Percentiles rank a stretch among this genome's conserved stretches.
Conservation (phyloP, 192 early-diverging fungal genomes). For the Gonapodya prolifera region DNA sequence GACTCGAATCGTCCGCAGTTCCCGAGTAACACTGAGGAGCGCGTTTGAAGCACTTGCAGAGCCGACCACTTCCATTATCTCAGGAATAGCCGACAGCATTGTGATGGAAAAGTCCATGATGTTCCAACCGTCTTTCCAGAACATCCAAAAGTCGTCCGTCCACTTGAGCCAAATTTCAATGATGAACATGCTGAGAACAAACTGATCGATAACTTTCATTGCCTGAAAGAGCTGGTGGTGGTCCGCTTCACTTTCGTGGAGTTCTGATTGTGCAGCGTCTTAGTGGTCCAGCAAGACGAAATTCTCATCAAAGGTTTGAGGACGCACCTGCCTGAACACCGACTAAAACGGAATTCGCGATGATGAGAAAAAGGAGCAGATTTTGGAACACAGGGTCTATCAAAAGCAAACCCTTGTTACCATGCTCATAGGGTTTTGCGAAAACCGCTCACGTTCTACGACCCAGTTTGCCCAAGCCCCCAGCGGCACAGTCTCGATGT, state of each 20-base stretch:
- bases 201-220: constrained; percentile 5
- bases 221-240: constrained; percentile 7
- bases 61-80: constrained; percentile 9
- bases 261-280: background rate
- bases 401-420: background rate
- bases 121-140: constrained; percentile 13
- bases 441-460: background rate
- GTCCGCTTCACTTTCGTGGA: constrained; percentile 1
- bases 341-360: constrained; percentile 10
- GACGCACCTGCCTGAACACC: constrained; percentile 9
- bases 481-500: constrained; percentile 20
- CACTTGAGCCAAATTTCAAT: constrained; percentile 11
- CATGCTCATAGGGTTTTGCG: background rate
- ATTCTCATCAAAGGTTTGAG: background rate
- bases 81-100: constrained; percentile 7
- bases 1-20: constrained; percentile 17
- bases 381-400: constrained; percentile 5
- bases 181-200: constrained; percentile 7
- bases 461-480: constrained; percentile 30
- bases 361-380: constrained; percentile 3
- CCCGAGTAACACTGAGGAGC: background rate
- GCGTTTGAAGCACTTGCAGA: background rate
- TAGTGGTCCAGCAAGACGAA: background rate
- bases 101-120: constrained; percentile 10
- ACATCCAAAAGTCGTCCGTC: constrained; percentile 7